Evolutionary conservation across 2,329 filamentous ascomycete species (phyloP).

Genomic region (Nemania sp.): DNA sequence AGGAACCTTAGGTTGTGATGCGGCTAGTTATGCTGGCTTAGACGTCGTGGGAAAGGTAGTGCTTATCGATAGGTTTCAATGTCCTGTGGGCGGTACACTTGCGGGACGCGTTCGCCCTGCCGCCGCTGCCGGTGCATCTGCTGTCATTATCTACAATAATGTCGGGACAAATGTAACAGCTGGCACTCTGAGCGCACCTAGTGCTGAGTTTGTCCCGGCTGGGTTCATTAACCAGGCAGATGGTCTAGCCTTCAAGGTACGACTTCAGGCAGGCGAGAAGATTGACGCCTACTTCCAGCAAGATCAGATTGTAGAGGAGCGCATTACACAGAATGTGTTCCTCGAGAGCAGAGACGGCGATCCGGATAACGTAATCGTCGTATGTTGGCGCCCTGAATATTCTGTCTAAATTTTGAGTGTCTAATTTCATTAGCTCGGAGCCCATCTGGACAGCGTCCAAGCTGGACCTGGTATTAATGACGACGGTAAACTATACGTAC

Average conservation of each 20-base stretch:
- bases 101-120: constrained; percentile 31
- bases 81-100: constrained; percentile 27
- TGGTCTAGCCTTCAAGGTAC: constrained; percentile 20
- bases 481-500: constrained; percentile 20
- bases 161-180: constrained; percentile 32
- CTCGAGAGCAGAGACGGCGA: constrained; percentile 28
- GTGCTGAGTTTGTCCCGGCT: constrained; percentile 28
- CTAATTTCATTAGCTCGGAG: constrained; percentile 20
- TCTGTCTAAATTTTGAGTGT: background rate
- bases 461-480: constrained; percentile 32
- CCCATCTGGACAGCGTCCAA: constrained; percentile 31
- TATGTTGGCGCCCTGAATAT: background rate
- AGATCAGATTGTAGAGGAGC: constrained; percentile 30
- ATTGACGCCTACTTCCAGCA: constrained; percentile 29
- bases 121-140: constrained; percentile 22
- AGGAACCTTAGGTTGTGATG: constrained; percentile 19
- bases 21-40: background rate
- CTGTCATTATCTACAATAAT: constrained; percentile 33
- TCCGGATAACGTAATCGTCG: constrained; percentile 25
- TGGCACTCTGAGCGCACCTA: constrained; percentile 26
- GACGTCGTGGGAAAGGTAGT: constrained; percentile 25
- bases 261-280: constrained; percentile 26
- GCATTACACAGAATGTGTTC: constrained; percentile 28
- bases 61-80: constrained; percentile 28
- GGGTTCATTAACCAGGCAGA: constrained; percentile 32